Percentiles rank a stretch among this genome's conserved stretches.
These are phyloP conservation scores for Glonium stellatum DNA, from an alignment of 495 filamentous ascomycete species.

Conservation along the genomic window DNA sequence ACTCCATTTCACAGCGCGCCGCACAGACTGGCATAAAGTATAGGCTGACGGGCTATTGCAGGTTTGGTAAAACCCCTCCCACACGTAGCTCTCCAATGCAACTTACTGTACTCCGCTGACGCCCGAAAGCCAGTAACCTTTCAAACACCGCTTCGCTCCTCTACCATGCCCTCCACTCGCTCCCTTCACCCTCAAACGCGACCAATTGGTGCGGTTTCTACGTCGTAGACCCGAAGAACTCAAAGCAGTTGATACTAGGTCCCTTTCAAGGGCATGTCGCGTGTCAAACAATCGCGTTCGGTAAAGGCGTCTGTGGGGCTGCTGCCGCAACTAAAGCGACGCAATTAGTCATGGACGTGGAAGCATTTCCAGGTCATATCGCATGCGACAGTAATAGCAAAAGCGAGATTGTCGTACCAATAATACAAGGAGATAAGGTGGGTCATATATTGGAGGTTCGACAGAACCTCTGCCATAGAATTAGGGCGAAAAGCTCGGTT, in stretches of 20 bases:
- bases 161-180: slow-evolving; percentile 76
- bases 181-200: slow-evolving; percentile 61
- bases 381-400: slow-evolving; percentile 75
- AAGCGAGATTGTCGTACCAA: slow-evolving; percentile 89
- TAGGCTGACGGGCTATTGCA: slow-evolving; percentile 25
- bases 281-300: slow-evolving; percentile 76
- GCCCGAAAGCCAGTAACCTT: slow-evolving; percentile 57
- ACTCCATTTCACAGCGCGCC: neutral
- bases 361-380: slow-evolving; percentile 79
- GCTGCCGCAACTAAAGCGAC: slow-evolving; percentile 59
- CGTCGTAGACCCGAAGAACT: slow-evolving; percentile 52
- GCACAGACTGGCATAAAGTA: neutral
- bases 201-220: slow-evolving; percentile 96
- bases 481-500: neutral
- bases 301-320: slow-evolving; percentile 75
- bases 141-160: slow-evolving; percentile 78
- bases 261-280: slow-evolving; percentile 87
- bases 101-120: neutral
- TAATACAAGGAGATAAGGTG: slow-evolving; percentile 54
- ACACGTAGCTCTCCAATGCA: neutral
- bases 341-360: slow-evolving; percentile 69
- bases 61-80: slow-evolving; percentile 48
- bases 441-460: slow-evolving; percentile 19
- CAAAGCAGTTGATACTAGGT: slow-evolving; percentile 60
- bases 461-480: neutral